Evolutionary conservation across 1,284 basidiomycete genomes (phyloP).

Genomic region (Trametes pubescens): DNA sequence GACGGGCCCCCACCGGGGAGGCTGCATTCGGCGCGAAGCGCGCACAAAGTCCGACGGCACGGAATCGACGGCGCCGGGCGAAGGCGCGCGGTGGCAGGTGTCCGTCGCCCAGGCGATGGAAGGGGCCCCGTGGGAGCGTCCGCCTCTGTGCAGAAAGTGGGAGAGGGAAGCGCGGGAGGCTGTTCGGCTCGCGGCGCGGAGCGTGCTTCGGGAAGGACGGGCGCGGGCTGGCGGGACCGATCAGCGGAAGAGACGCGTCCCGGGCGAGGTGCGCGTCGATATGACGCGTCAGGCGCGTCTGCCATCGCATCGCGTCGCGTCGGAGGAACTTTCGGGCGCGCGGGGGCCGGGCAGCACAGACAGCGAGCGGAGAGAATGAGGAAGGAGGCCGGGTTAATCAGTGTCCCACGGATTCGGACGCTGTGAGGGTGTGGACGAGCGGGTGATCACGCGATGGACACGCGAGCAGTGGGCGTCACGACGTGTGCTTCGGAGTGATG

Average conservation of each 20-base stretch:
- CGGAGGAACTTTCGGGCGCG: neutral
- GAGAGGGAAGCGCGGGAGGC: conserved; percentile 23
- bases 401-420: neutral
- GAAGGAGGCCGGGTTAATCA: conserved; percentile 3
- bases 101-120: conserved; percentile 34
- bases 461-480: conserved; percentile 30
- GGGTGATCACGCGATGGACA: conserved; percentile 30
- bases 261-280: conserved; percentile 2
- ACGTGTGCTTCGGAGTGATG: conserved; percentile 30
- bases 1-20: neutral
- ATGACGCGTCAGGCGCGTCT: neutral
- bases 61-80: conserved; percentile 18
- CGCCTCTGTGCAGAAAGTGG: conserved; percentile 6
- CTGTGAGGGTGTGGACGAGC: neutral
- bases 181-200: conserved; percentile 19
- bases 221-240: conserved; percentile 29
- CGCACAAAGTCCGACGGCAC: conserved; percentile 20
- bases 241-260: conserved; percentile 30
- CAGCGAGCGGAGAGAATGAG: neutral
- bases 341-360: neutral
- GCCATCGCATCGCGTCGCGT: neutral
- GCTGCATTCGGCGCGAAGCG: neutral
- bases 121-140: conserved; percentile 16
- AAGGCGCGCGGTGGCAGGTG: conserved; percentile 29
- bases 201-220: conserved; percentile 21